Percentiles rank a stretch among this genome's conserved stretches.
Conservation (phyloP, 2,329 filamentous ascomycete species). For the Cladosporium sp. region DNA sequence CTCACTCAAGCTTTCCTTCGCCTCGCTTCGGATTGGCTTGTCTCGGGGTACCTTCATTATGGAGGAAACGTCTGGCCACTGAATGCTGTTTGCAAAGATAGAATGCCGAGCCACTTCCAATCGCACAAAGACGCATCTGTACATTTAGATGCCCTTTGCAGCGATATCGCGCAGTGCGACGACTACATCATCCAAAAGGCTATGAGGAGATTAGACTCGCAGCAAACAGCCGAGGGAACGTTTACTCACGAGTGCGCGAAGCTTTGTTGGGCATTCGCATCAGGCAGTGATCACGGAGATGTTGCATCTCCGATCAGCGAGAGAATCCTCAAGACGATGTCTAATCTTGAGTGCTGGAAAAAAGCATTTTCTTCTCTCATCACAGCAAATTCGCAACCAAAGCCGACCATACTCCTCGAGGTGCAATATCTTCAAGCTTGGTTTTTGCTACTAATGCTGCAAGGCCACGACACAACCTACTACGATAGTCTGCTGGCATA, state of each 20-base stretch:
- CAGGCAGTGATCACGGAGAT: no score
- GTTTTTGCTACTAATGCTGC: neutral
- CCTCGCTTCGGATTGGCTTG: slow-evolving; percentile 13
- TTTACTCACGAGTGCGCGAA: no score
- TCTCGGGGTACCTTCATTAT: neutral
- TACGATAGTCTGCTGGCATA: neutral
- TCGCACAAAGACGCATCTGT: slow-evolving; percentile 5
- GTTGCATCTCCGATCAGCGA: neutral
- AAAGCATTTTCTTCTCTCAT: slow-evolving; percentile 7
- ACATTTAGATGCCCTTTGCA: slow-evolving; percentile 3
- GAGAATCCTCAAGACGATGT: neutral
- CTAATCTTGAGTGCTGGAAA: neutral
- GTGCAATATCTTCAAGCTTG: slow-evolving; percentile 10
- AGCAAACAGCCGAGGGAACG: no score
- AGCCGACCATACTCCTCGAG: slow-evolving; percentile 11
- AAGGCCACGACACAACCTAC: neutral
- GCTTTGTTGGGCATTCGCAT: no score
- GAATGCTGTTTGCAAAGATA: slow-evolving; percentile 6
- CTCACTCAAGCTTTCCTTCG: slow-evolving; percentile 13
- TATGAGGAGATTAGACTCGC: no score
- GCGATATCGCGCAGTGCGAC: neutral
- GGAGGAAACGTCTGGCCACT: slow-evolving; percentile 9
- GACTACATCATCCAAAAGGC: no score
- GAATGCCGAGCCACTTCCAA: slow-evolving; percentile 4
- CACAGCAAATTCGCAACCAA: neutral